Evolutionary conservation across 495 filamentous ascomycete genomes (phyloP).

Genomic region (Aspergillus heteromorphus): DNA sequence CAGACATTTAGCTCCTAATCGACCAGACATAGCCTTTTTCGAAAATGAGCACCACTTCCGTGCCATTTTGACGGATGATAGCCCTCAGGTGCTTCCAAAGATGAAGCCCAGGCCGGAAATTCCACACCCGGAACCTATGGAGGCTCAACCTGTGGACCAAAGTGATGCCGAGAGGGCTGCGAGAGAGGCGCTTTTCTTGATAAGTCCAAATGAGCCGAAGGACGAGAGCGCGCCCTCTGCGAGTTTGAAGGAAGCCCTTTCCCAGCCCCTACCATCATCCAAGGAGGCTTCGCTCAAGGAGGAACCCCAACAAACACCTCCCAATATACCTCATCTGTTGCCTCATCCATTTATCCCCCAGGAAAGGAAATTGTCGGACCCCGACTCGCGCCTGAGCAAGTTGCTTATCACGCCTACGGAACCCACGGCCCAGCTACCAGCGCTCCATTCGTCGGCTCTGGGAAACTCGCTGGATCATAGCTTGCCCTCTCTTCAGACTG

Average conservation of each 20-base stretch:
- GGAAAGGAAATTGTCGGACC: conserved; percentile 11
- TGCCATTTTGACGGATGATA: neutral
- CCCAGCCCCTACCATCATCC: neutral
- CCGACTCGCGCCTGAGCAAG: conserved; percentile 8
- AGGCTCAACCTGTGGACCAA: too few relatives aligned
- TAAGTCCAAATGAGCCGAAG: neutral
- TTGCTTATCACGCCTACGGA: conserved; percentile 23
- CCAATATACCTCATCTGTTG: conserved; percentile 2
- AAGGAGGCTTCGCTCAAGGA: neutral
- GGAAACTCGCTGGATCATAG: conserved; percentile 37
- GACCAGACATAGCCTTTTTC: conserved; percentile 39
- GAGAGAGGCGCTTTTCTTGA: neutral
- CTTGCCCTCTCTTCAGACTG: conserved; percentile 41
- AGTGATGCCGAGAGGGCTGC: neutral
- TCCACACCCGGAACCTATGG: neutral
- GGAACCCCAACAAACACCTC: neutral
- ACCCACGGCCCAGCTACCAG: conserved; percentile 24
- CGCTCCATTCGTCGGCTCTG: conserved; percentile 33
- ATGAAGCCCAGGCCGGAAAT: neutral
- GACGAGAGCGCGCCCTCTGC: neutral
- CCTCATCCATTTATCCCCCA: neutral
- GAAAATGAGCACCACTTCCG: conserved; percentile 3
- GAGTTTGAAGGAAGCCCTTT: neutral
- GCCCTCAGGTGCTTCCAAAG: neutral
- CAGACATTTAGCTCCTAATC: conserved; percentile 38